Evolutionary conservation across 139 green algal species (phyloP), one percentile per base, ranked within the genome.

Genomic region (Volvox africanus): DNA sequence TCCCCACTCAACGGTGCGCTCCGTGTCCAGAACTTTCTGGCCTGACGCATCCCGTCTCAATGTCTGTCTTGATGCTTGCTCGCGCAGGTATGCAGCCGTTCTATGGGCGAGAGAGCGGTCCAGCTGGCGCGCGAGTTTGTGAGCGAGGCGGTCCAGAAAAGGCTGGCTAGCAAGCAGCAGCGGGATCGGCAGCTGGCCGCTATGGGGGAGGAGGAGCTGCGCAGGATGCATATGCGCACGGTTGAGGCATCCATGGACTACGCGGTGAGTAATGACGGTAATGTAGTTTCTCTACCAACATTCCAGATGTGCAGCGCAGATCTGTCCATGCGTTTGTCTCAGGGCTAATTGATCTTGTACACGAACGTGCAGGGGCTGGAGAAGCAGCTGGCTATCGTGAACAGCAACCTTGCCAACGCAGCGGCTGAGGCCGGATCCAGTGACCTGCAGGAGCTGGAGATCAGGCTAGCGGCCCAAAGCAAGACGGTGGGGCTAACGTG

Each of bases 351-450:
- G 44, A 55, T 55, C 9, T 55, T 55, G 44, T 55, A 55, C 16
- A 73, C 65, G 2, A 24, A 24, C 16, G 21, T 73, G 21, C 69
- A 91, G 86, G 61, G 32, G 22, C 73, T 91, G 18, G 32, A 69
- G 35, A 50, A 30, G 75, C 75, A 55, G 14, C 85, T 81, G 37
- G 55, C 12, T 21, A 19, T 1, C 50, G 36, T 86, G 17, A 85
- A 92, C 30, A 37, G 22, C 37, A 30, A 30, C 37, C 76, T 93
- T 1, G 37, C 73, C 6, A 35, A 20, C 13, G 82, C 55, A 26
- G 82, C 92, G 82, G 12, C 62, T 32, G 76, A 87, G 35, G 91
- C 91, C 26, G 91, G 91, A 1, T 84, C 20, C 67, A 88, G 79
- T n/a, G 87, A 86, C 81, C 61, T 68, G 87, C 55, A 87, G 35